Evolutionary conservation across 768 basidiomycete genomes (phyloP).

Genomic region (Trichaptum fuscoviolaceum): DNA sequence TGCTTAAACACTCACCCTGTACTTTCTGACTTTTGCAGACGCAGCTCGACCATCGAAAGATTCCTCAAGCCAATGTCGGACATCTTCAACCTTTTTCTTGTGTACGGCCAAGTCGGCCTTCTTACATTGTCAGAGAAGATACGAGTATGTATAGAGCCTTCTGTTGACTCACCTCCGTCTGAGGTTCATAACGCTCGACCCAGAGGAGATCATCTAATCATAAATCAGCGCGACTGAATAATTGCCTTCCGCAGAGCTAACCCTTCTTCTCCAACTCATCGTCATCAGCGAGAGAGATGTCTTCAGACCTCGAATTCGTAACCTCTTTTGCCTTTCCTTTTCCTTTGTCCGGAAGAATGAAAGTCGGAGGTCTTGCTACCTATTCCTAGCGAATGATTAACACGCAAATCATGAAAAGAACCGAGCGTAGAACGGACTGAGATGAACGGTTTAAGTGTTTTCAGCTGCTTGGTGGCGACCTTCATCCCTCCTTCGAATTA

Average conservation of each 20-base stretch:
- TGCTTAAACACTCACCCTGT: constrained; percentile 50
- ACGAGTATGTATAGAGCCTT: not conserved
- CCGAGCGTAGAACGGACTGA: not conserved
- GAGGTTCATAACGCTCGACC: constrained; percentile 63
- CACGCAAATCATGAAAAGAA: not conserved
- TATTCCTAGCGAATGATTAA: not conserved
- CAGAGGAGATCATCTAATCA: constrained; percentile 40
- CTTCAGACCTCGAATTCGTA: not conserved
- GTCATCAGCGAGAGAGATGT: not conserved
- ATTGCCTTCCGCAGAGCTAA: not conserved
- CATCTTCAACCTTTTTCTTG: constrained; percentile 71
- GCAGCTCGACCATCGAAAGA: constrained; percentile 60
- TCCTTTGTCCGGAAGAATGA: constrained; percentile 9
- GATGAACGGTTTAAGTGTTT: constrained; percentile 3
- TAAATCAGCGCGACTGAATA: not conserved
- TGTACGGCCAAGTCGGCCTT: constrained; percentile 78
- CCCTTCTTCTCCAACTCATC: not conserved
- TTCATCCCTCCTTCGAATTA: not conserved
- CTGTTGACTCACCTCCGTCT: constrained; percentile 39
- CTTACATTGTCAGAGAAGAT: not conserved
- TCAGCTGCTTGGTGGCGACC: not conserved
- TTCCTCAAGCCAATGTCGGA: constrained; percentile 68
- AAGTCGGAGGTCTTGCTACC: constrained; percentile 3
- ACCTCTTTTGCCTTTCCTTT: constrained; percentile 7
- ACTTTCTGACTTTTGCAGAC: constrained; percentile 59